Evolutionary conservation across 2,329 filamentous ascomycete species (phyloP).

Genomic region (Erysiphe pulchra): DNA sequence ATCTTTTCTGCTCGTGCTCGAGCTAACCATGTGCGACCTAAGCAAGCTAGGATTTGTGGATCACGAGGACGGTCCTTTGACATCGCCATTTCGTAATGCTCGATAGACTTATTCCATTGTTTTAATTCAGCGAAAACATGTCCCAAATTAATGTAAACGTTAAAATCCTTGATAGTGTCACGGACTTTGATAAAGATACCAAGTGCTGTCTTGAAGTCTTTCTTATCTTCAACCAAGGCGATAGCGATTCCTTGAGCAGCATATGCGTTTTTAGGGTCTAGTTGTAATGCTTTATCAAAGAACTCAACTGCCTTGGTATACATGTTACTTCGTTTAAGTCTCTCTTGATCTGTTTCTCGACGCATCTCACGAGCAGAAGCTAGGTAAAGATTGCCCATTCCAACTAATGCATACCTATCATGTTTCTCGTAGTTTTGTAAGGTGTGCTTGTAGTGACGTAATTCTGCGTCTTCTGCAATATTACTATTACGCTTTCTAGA

Average conservation of each 20-base stretch:
- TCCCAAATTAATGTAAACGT: conserved; percentile 77
- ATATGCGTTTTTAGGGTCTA: conserved; percentile 90
- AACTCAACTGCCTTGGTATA: conserved; percentile 92
- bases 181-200: conserved; percentile 75
- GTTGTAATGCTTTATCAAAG: conserved; percentile 84
- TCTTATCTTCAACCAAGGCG: conserved; percentile 80
- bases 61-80: conserved; percentile 35
- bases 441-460: conserved; percentile 89
- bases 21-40: conserved; percentile 44
- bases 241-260: conserved; percentile 92
- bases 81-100: conserved; percentile 67
- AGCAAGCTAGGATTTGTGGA: conserved; percentile 40
- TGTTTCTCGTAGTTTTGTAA: conserved; percentile 90
- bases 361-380: conserved; percentile 82
- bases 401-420: conserved; percentile 84
- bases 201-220: conserved; percentile 59
- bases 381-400: conserved; percentile 81
- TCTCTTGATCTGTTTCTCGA: conserved; percentile 67
- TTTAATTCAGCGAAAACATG: conserved; percentile 78
- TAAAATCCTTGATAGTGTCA: conserved; percentile 70
- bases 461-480: conserved; percentile 69
- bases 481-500: conserved; percentile 62
- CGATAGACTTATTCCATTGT: conserved; percentile 77
- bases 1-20: conserved; percentile 36
- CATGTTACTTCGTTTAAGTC: conserved; percentile 63